These are phyloP conservation scores for Iodosphaeria phyllophila DNA, from an alignment of 2,329 filamentous ascomycete species.

Conservation along the genomic window DNA sequence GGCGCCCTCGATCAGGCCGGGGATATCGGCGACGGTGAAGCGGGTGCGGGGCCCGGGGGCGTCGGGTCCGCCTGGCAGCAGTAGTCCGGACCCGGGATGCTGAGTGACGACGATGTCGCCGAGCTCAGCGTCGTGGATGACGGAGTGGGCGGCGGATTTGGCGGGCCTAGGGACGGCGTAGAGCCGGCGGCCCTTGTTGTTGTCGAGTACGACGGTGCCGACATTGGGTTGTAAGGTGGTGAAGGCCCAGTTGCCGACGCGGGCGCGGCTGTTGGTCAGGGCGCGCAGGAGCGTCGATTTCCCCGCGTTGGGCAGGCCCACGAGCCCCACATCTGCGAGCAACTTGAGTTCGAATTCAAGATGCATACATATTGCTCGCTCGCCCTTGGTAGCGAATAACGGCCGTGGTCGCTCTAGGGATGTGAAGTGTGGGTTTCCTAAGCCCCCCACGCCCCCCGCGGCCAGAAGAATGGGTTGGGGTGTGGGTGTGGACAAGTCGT, in stretches of 20 bases:
- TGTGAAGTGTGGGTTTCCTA: constrained; percentile 88
- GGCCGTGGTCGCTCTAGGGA: constrained; percentile 58
- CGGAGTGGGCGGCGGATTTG: constrained; percentile 19
- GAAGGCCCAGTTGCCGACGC: constrained; percentile 90
- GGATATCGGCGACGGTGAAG: constrained; percentile 92
- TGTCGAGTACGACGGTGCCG: constrained; percentile 83
- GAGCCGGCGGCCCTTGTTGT: constrained; percentile 57
- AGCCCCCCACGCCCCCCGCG: constrained; percentile 70
- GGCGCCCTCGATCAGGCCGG: constrained; percentile 78
- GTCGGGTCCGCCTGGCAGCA: constrained; percentile 15
- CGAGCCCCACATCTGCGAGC: constrained; percentile 83
- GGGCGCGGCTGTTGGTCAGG: constrained; percentile 71
- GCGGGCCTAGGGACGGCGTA: constrained; percentile 16
- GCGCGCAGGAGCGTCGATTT: constrained; percentile 85
- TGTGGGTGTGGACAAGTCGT: constrained; percentile 61
- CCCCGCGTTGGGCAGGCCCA: constrained; percentile 87
- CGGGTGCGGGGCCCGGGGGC: constrained; percentile 44
- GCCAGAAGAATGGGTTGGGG: constrained; percentile 70
- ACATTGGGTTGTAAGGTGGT: constrained; percentile 92
- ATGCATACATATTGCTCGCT: constrained; percentile 57
- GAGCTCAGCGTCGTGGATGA: constrained; percentile 12
- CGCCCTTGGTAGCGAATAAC: constrained; percentile 76
- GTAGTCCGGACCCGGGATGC: constrained; percentile 7
- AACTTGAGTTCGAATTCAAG: constrained; percentile 86
- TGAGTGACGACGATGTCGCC: constrained; percentile 12